Percentiles rank a stretch among this genome's conserved stretches.
phyloP scores from a whole-genome alignment of 2,329 filamentous ascomycete genomes.

The Amphichorda felina region DNA sequence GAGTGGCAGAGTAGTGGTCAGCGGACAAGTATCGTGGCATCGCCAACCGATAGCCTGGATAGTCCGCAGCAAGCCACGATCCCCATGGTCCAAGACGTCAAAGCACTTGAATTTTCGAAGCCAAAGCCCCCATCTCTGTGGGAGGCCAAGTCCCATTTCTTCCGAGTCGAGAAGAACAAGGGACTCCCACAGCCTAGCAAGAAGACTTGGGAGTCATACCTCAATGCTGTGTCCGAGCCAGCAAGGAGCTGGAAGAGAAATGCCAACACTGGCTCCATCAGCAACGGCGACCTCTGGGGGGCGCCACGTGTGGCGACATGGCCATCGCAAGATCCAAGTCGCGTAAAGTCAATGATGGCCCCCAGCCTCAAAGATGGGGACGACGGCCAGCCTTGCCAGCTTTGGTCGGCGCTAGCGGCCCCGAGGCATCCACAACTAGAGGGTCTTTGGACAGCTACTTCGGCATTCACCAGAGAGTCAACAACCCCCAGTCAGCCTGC shows the following conservation, averaged over 20 bases:
- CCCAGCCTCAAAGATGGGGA: no score
- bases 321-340: no score
- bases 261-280: conserved; percentile 3
- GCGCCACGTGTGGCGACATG: no score
- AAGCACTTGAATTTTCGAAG: neutral
- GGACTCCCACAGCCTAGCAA: conserved; percentile 23
- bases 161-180: conserved; percentile 1
- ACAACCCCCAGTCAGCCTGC: no score
- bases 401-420: neutral
- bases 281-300: conserved; percentile 2
- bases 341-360: no score
- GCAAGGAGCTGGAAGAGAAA: conserved; percentile 5
- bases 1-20: conserved; percentile 8
- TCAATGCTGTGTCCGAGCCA: conserved; percentile 5
- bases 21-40: neutral
- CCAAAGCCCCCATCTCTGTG: conserved; percentile 4
- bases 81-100: conserved; percentile 1
- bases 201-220: conserved; percentile 19
- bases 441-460: no score
- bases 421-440: no score
- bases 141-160: conserved; percentile 1
- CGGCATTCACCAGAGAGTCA: no score
- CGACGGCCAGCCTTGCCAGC: no score
- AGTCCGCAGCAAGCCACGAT: neutral
- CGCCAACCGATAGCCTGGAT: neutral